A percentile compares a stretch with the other conserved stretches of the same genome.
phyloP scores from a whole-genome alignment of 2,329 filamentous ascomycete genomes.

The Esteya vermicola region DNA sequence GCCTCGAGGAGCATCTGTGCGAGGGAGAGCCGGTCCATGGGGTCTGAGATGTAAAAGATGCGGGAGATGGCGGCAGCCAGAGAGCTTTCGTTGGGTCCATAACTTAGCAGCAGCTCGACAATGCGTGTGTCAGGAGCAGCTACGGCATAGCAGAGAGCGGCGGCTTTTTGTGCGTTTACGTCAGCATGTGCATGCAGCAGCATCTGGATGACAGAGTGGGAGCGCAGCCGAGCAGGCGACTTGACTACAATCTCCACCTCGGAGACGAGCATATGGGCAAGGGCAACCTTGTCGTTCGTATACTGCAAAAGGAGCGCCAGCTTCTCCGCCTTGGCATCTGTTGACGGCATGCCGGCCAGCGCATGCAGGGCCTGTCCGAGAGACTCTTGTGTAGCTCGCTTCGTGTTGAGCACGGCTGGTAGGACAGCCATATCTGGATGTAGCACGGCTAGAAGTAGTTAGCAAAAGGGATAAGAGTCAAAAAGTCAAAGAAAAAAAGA shows the following conservation, averaged over 20 bases:
- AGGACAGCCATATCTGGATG: slow-evolving; percentile 33
- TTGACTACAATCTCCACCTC: slow-evolving; percentile 34
- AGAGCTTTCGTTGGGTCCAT: slow-evolving; percentile 24
- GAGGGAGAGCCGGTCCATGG: slow-evolving; percentile 35
- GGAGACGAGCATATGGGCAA: slow-evolving; percentile 31
- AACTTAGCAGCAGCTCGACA: slow-evolving; percentile 32
- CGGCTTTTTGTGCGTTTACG: slow-evolving; percentile 36
- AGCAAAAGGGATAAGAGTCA: no score
- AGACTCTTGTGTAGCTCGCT: slow-evolving; percentile 28
- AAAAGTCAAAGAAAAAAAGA: neutral
- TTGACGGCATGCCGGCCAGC: slow-evolving; percentile 28
- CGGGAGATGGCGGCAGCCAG: slow-evolving; percentile 36
- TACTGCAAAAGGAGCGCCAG: slow-evolving; percentile 30
- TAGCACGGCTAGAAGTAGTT: slow-evolving; percentile 16
- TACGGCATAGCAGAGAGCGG: slow-evolving; percentile 36
- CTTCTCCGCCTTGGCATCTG: slow-evolving; percentile 32
- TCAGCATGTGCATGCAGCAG: slow-evolving; percentile 38
- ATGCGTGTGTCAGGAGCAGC: slow-evolving; percentile 28
- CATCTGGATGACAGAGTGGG: slow-evolving; percentile 27
- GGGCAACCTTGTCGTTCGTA: slow-evolving; percentile 25
- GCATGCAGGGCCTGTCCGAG: slow-evolving; percentile 27
- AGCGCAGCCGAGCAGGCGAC: slow-evolving; percentile 21
- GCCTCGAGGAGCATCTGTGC: slow-evolving; percentile 34
- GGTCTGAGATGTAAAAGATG: slow-evolving; percentile 34
- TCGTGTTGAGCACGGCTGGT: slow-evolving; percentile 29